Conservation (phyloP, 2,329 filamentous ascomycete genomes). For the Cytospora piceicola region DNA sequence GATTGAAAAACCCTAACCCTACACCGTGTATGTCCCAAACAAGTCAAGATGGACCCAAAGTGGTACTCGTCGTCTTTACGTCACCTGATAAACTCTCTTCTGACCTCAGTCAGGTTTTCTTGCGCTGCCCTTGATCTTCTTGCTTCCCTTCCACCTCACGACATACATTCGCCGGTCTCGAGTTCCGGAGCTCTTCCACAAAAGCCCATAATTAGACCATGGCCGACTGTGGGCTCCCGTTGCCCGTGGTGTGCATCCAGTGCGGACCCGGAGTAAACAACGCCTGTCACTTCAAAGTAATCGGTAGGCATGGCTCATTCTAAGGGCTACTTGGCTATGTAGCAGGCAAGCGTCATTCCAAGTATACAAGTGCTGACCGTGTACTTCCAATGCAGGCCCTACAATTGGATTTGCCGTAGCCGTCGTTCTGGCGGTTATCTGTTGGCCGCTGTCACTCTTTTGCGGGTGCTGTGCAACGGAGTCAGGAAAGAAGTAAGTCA, state of each 20-base stretch:
- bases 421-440: slow-evolving; percentile 25
- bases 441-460: slow-evolving; percentile 26
- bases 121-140: background rate
- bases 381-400: slow-evolving; percentile 12
- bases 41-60: too few relatives aligned
- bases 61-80: background rate
- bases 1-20: too few relatives aligned
- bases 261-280: slow-evolving; percentile 27
- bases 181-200: too few relatives aligned
- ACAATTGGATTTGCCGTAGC: slow-evolving; percentile 26
- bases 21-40: too few relatives aligned
- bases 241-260: slow-evolving; percentile 27
- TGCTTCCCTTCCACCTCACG: background rate
- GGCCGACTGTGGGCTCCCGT: slow-evolving; percentile 21
- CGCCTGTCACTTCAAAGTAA: slow-evolving; percentile 26
- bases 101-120: background rate
- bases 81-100: background rate
- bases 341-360: background rate
- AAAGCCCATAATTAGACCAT: slow-evolving; percentile 8
- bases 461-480: slow-evolving; percentile 27
- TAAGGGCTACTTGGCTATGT: background rate
- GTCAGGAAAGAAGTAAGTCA: slow-evolving; percentile 26
- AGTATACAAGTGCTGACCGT: background rate
- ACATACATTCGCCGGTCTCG: background rate
- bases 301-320: slow-evolving; percentile 15